A percentile compares a stretch with the other conserved stretches of the same genome.
phyloP scores from a whole-genome alignment of 225 moss, liverwort and hornwort genomes.

The Anthoceros angustus region DNA sequence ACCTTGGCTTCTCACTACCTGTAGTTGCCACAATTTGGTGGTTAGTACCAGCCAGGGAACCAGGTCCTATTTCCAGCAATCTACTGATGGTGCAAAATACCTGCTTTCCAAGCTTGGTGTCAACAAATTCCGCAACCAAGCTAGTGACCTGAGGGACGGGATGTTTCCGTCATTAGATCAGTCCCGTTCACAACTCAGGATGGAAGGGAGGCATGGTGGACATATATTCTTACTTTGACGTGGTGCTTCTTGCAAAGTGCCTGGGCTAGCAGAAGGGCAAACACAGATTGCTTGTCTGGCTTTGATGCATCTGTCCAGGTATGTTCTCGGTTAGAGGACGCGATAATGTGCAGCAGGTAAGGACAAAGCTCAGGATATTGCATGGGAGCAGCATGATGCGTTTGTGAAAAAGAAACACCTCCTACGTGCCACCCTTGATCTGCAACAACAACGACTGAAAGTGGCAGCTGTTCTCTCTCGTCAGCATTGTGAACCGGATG shows the following conservation, averaged over 20 bases:
- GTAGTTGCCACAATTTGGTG: too few species aligned
- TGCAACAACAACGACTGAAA: conserved; percentile 48
- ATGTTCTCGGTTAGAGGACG: too few species aligned
- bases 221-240: conserved; percentile 24
- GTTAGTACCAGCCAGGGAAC: too few species aligned
- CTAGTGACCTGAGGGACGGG: conserved; percentile 30
- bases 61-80: too few species aligned
- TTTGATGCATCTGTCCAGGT: conserved; percentile 48
- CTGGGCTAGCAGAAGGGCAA: conserved; percentile 50
- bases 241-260: conserved; percentile 46
- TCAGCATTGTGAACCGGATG: not conserved
- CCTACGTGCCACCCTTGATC: conserved; percentile 48
- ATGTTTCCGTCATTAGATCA: too few species aligned
- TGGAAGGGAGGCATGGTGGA: too few species aligned
- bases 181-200: too few species aligned
- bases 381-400: too few species aligned
- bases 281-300: conserved; percentile 54
- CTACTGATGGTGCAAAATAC: too few species aligned
- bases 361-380: too few species aligned
- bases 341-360: too few species aligned
- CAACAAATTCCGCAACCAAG: conserved; percentile 56
- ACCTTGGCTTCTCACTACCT: conserved; percentile 49
- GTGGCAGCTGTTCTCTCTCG: conserved; percentile 25
- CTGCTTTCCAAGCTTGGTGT: conserved; percentile 52
- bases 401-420: conserved; percentile 25